Conservation (phyloP, 139 green algal genomes). For the Yamagishiella unicocca region DNA sequence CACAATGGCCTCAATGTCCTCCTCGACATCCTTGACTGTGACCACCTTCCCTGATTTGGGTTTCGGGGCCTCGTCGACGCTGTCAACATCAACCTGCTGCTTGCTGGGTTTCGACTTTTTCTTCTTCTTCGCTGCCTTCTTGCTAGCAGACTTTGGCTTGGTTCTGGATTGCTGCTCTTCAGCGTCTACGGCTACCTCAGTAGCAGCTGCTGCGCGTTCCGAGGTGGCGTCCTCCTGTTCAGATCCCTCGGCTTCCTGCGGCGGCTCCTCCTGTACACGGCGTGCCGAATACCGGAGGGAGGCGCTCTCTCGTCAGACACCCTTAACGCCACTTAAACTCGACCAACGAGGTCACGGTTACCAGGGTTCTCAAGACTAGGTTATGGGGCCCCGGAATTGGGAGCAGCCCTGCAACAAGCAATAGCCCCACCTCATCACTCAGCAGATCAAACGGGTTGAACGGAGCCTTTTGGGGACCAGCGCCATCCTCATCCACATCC, state of each 20-base stretch:
- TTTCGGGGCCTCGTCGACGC: conserved; percentile 42
- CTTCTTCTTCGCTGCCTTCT: conserved; percentile 50
- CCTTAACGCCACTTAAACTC: too few species aligned
- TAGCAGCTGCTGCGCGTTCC: too few species aligned
- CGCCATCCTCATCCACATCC: conserved; percentile 27
- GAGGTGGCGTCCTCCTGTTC: not conserved
- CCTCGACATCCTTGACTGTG: conserved; percentile 43
- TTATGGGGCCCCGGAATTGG: too few species aligned
- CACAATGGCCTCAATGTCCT: conserved; percentile 80
- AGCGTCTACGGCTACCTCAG: too few species aligned
- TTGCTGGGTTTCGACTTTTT: conserved; percentile 36
- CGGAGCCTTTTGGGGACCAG: not conserved
- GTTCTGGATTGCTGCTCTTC: not conserved
- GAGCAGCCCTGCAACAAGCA: too few species aligned
- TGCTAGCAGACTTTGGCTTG: not conserved
- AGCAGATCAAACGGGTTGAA: conserved; percentile 87
- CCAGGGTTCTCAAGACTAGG: too few species aligned
- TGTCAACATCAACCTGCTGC: not conserved
- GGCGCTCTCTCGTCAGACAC: too few species aligned
- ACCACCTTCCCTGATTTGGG: conserved; percentile 16
- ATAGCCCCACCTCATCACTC: conserved; percentile 66
- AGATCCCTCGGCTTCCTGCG: not conserved
- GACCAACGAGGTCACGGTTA: too few species aligned
- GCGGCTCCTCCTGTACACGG: not conserved
- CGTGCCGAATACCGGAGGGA: too few species aligned